A percentile compares a stretch with the other conserved stretches of the same genome.
phyloP scores from a whole-genome alignment of 192 early-diverging fungal genomes.

The Ambispora gerdemannii region DNA sequence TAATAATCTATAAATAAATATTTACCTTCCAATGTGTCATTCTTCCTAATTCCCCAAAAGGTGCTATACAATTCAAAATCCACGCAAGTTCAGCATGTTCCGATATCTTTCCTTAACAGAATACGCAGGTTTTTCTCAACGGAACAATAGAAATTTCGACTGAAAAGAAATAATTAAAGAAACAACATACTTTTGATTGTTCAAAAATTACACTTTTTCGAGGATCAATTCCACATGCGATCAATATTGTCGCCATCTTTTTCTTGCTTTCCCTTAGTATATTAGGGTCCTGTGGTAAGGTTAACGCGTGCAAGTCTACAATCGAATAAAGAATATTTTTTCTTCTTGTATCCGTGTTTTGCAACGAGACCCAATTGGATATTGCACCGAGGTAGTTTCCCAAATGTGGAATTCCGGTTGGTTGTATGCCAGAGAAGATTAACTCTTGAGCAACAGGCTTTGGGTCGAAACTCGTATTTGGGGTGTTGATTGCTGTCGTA shows the following conservation, averaged over 20 bases:
- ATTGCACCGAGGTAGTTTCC: constrained; percentile 94
- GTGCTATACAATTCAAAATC: constrained; percentile 84
- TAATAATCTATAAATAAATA: background rate
- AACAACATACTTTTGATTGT: constrained; percentile 65
- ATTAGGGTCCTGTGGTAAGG: constrained; percentile 64
- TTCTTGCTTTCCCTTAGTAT: constrained; percentile 58
- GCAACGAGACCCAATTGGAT: constrained; percentile 79
- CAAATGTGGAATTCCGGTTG: constrained; percentile 88
- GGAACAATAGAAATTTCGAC: too few species aligned
- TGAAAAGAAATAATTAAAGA: too few species aligned
- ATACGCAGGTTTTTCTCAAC: too few species aligned
- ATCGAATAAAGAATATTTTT: constrained; percentile 66
- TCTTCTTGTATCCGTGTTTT: constrained; percentile 41
- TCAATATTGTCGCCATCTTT: constrained; percentile 72
- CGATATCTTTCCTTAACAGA: constrained; percentile 43
- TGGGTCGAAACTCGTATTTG: too few species aligned
- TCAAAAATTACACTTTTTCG: constrained; percentile 71
- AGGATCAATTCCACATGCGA: constrained; percentile 85
- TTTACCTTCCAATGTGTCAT: constrained; percentile 96
- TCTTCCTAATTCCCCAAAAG: constrained; percentile 81
- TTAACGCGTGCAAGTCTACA: constrained; percentile 91
- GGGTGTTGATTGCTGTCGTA: too few species aligned
- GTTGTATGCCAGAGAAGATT: constrained; percentile 89
- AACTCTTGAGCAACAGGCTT: too few species aligned
- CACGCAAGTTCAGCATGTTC: constrained; percentile 81